Evolutionary conservation across 768 basidiomycete species (phyloP), one percentile per base, ranked within the genome.

Genomic region (Leucosporidium scottii): DNA sequence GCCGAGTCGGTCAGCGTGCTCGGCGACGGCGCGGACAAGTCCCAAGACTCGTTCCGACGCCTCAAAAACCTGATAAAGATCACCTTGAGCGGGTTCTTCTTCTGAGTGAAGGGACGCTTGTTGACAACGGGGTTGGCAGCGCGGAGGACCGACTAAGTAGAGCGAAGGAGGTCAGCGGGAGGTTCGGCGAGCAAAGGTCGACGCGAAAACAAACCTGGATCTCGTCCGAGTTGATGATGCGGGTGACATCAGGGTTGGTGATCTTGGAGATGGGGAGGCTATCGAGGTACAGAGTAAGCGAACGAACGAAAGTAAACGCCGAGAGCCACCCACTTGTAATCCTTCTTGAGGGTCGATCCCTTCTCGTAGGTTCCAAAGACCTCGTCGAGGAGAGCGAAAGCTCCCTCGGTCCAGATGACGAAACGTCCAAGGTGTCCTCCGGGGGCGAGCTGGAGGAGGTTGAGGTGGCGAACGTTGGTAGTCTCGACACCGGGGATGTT

Each of bases 341-440:
- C 87, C 81, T 90, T 91, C 86, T 96, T 96, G 84, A 84, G 82
- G 69, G 82, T 76, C 20, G 92, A 85, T n/a, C 82, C 83, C 82
- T 87, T 92, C 76, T 96, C 91, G 77, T 88, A 90, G 74, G 93
- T 97, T 64, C 94, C 96, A 79, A 89, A 99, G 72, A 98, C 86
- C 74, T 91, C 88, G 79, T 98, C 96, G 65, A 99, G 89, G 72
- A 90, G 85, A 62, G 81, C 84, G 79, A 98, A 96, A 31, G 96
- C 96, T 76, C 84, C 84, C 82, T 94, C 89, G 69, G 96, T 98
- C 96, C 96, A 99, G 84, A 99, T 94, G 79, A 97, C 84, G 83
- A 99, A 99, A 71, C 96, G 91, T 69, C 96, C 96, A 68, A 99
- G 87, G 79, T 99, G 96, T 73, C 96, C 96, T 86, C 96, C 96